A percentile compares a stretch with the other conserved stretches of the same genome.
These are phyloP conservation scores for Parastagonospora avenae DNA, from an alignment of 2,329 filamentous ascomycete species.

Conservation along the genomic window DNA sequence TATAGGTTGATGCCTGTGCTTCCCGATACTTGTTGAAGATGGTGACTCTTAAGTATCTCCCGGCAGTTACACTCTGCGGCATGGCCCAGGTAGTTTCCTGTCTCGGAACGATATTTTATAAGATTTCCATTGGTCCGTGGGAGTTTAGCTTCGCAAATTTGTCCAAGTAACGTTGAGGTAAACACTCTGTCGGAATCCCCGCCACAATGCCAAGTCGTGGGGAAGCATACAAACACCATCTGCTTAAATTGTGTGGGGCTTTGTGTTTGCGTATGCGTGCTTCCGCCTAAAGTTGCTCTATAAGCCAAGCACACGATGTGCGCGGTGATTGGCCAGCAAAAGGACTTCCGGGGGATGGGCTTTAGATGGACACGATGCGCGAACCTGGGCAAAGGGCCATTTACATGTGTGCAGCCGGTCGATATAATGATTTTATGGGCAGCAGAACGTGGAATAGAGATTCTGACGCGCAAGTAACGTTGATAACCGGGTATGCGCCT, in stretches of 20 bases:
- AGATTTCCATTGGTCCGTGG: background rate
- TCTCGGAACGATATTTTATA: no score
- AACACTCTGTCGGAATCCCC: conserved; percentile 18
- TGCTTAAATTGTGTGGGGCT: conserved; percentile 10
- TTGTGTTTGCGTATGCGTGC: background rate
- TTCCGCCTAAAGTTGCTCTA: background rate
- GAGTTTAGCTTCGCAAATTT: background rate
- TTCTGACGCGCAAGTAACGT: background rate
- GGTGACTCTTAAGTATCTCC: no score
- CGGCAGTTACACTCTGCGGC: no score
- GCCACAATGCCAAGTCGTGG: conserved; percentile 20
- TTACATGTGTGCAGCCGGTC: conserved; percentile 2
- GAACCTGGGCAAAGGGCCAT: background rate
- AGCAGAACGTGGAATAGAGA: background rate
- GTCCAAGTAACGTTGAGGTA: conserved; percentile 15
- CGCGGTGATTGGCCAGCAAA: conserved; percentile 2
- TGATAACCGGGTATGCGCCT: conserved; percentile 15
- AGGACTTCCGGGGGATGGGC: background rate
- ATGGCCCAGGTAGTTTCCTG: no score
- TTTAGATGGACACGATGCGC: background rate
- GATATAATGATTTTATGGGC: background rate
- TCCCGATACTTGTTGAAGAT: no score
- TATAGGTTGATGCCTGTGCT: no score
- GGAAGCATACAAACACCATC: conserved; percentile 6
- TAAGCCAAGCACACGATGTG: background rate